Evolutionary conservation across 768 basidiomycete genomes (phyloP).

Genomic region (Paxillus involutus): DNA sequence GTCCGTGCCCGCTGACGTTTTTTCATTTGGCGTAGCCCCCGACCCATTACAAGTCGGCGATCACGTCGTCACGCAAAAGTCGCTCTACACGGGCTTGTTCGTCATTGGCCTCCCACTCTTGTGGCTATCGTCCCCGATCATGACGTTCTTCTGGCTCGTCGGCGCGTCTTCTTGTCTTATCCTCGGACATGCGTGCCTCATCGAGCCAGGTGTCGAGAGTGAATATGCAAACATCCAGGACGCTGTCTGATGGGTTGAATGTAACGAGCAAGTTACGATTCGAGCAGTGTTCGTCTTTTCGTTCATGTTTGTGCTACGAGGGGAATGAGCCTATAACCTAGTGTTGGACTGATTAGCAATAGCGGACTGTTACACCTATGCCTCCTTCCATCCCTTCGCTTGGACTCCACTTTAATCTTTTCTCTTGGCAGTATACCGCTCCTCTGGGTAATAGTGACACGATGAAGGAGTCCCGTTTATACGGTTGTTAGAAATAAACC

Average conservation of each 20-base stretch:
- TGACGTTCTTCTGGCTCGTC: conserved; percentile 93
- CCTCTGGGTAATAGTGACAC: not conserved
- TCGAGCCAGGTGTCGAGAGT: conserved; percentile 95
- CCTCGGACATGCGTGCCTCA: conserved; percentile 79
- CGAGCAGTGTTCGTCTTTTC: too few species aligned
- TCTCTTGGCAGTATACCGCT: not conserved
- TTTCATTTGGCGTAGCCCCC: conserved; percentile 47
- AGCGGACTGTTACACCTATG: not conserved
- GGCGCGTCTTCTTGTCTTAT: conserved; percentile 85
- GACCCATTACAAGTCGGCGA: conserved; percentile 85
- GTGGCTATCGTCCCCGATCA: conserved; percentile 71
- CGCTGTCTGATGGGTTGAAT: conserved; percentile 40
- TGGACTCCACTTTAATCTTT: not conserved
- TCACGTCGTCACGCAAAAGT: conserved; percentile 83
- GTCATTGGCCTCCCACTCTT: conserved; percentile 90
- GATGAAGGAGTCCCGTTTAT: not conserved
- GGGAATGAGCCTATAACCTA: too few species aligned
- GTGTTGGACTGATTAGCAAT: not conserved
- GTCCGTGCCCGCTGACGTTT: not conserved
- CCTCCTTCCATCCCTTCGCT: not conserved
- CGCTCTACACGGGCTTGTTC: conserved; percentile 85
- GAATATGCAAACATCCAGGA: conserved; percentile 86
- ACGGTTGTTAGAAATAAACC: not conserved
- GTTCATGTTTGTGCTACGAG: too few species aligned
- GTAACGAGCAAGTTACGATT: too few species aligned